phyloP scores from a whole-genome alignment of 176 grass and related monocot species.

The Areca catechu region DNA sequence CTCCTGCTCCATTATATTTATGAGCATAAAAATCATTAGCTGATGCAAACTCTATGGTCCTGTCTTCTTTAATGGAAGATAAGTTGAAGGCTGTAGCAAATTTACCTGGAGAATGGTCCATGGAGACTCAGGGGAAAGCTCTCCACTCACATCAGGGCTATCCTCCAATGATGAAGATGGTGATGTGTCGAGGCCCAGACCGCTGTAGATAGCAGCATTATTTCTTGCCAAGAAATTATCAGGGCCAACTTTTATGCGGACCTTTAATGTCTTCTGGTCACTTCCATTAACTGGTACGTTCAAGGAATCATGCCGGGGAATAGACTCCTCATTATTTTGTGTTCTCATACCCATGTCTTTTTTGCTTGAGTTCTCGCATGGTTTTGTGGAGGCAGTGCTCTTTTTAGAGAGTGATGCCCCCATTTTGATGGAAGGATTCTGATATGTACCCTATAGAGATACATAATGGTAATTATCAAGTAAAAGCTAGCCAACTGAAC shows the following conservation, averaged over 20 bases:
- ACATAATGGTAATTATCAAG: too few species aligned
- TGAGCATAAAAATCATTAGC: too few species aligned
- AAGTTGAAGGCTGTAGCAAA: background rate
- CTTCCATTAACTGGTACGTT: slow-evolving; percentile 33
- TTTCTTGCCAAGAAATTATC: slow-evolving; percentile 57
- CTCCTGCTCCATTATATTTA: slow-evolving; percentile 34
- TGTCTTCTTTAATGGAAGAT: too few species aligned
- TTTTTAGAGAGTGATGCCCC: slow-evolving; percentile 40
- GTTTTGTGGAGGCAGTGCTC: slow-evolving; percentile 27
- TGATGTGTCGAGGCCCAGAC: slow-evolving; percentile 80
- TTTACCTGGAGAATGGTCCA: slow-evolving; percentile 81
- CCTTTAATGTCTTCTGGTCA: slow-evolving; percentile 77
- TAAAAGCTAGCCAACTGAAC: too few species aligned
- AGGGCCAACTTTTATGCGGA: slow-evolving; percentile 89
- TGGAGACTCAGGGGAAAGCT: slow-evolving; percentile 78
- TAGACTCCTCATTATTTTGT: slow-evolving; percentile 28
- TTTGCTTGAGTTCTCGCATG: slow-evolving; percentile 33
- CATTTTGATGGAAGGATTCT: slow-evolving; percentile 32
- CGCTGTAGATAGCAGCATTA: slow-evolving; percentile 87
- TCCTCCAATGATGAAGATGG: slow-evolving; percentile 83
- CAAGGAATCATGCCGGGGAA: slow-evolving; percentile 29
- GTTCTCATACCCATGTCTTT: slow-evolving; percentile 30
- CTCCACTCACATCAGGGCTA: slow-evolving; percentile 49
- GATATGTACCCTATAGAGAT: slow-evolving; percentile 35
- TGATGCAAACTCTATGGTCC: too few species aligned